Evolutionary conservation across 225 moss, liverwort and hornwort species (phyloP), one percentile per base, ranked within the genome.

Genomic region (Neckera pumila): DNA sequence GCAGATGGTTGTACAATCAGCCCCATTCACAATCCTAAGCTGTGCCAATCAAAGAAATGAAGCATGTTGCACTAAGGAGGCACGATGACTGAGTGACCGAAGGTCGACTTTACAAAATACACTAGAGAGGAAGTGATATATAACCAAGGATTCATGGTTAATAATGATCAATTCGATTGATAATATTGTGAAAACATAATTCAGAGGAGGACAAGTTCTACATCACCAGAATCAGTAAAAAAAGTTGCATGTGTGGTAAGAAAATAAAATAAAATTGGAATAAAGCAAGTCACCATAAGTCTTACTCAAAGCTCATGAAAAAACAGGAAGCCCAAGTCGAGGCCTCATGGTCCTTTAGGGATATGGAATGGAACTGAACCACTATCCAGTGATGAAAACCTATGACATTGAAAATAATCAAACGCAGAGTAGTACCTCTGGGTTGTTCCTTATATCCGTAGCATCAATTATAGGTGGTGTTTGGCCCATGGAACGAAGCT

Each of bases 391-490:
- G 86, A 81, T 45, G 13, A 81, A 56, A 4, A 45, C 54, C 64
- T 63, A 76, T 12, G 43, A 56, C 76, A 25, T 8, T 42, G 74
- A 33, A 76, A 42, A 85, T 6, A 12, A 40, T 43, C 16, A 87
- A 17, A 53, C 84, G 33, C 73, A 77, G 64, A 91, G 40, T 19
- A 58, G 59, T 94, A 96, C 97, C 94, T 96, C 97, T 65, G 97
- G 96, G 87, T 96, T 89, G 78, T 85, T 92, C 80, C 95, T 93
- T 78, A 98, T 88, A 86, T 96, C 95, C 40, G 90, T 93, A 57
- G 97, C 94, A 93, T 98, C 93, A 73, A 98, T 89, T n/a, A 98
- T 75, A 74, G 96, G 97, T 85, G 97, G 96, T 57, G 92, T 94
- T 85, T 90, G 90, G 72, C 96, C 95, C 58, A 86, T 49, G 60